These are phyloP conservation scores for Pascua guehoae DNA, from an alignment of 1,284 basidiomycete species.

Conservation along the genomic window DNA sequence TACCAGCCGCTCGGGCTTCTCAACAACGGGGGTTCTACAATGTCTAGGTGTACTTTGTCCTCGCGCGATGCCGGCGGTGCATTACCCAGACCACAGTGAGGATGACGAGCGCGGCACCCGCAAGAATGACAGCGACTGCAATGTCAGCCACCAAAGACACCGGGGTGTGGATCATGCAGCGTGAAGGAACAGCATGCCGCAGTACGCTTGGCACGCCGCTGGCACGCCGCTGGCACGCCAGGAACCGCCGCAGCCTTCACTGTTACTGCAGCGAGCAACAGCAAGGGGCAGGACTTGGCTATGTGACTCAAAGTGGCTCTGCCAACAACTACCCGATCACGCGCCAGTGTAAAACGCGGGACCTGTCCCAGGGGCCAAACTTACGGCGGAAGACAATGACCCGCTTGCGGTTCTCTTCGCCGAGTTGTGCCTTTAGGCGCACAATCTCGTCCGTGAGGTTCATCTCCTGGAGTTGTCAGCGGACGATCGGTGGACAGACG, in stretches of 20 bases:
- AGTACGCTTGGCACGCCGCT: neutral
- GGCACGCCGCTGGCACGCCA: neutral
- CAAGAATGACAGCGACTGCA: no score
- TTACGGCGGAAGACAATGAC: constrained; percentile 4
- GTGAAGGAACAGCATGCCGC: neutral
- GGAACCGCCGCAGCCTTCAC: no score
- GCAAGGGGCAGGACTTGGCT: neutral
- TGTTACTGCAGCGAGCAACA: neutral
- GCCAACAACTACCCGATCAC: neutral
- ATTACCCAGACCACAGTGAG: no score
- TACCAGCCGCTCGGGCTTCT: no score
- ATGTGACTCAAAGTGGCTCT: neutral
- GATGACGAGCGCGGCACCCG: no score
- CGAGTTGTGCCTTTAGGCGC: constrained; percentile 16
- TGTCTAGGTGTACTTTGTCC: no score
- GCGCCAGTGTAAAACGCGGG: neutral
- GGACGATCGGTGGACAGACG: no score
- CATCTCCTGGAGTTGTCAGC: constrained; percentile 17
- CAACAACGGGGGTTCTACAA: no score
- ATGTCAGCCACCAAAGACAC: no score
- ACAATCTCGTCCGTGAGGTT: constrained; percentile 27
- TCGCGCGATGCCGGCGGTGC: no score
- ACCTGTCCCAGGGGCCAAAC: neutral
- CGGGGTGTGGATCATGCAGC: no score
- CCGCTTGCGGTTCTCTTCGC: constrained; percentile 10